Conservation (phyloP, 148 eudicot genomes). For the Rhododendron simsii region DNA sequence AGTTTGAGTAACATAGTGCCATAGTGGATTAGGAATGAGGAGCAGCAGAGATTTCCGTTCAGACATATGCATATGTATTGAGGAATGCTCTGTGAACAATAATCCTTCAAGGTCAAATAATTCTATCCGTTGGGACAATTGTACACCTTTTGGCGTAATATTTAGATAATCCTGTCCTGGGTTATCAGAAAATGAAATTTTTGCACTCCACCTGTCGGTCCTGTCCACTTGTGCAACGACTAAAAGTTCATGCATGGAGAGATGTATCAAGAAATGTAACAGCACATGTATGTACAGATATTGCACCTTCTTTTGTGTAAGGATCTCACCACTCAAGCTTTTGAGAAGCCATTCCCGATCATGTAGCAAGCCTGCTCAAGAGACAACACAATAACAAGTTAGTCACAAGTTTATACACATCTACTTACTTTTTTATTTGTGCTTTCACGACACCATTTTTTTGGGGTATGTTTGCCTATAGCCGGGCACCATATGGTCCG, state of each 20-base stretch:
- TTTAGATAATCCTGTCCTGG: not conserved
- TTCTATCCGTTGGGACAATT: not conserved
- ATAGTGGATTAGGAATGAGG: not conserved
- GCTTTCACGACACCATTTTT: not conserved
- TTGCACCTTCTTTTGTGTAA: slow-evolving; percentile 87
- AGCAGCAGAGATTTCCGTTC: not conserved
- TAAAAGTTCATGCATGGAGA: not conserved
- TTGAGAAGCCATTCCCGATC: slow-evolving; percentile 96
- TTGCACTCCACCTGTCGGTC: not conserved
- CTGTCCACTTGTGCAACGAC: not conserved
- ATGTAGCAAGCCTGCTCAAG: slow-evolving; percentile 64
- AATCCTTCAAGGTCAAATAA: not conserved
- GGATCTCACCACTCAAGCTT: slow-evolving; percentile 77
- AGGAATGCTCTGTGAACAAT: not conserved
- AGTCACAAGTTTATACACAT: not conserved
- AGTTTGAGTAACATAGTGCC: not conserved
- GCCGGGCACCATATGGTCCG: not conserved
- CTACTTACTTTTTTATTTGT: not conserved
- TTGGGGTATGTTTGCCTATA: not conserved
- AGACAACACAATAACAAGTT: not conserved
- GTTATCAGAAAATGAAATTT: not conserved
- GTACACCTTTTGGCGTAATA: not conserved
- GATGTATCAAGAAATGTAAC: not conserved
- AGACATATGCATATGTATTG: not conserved
- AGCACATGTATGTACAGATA: not conserved